A percentile compares a stretch with the other conserved stretches of the same genome.
These are phyloP conservation scores for Coprinellus micaceus DNA, from an alignment of 768 basidiomycete genomes.

Conservation along the genomic window DNA sequence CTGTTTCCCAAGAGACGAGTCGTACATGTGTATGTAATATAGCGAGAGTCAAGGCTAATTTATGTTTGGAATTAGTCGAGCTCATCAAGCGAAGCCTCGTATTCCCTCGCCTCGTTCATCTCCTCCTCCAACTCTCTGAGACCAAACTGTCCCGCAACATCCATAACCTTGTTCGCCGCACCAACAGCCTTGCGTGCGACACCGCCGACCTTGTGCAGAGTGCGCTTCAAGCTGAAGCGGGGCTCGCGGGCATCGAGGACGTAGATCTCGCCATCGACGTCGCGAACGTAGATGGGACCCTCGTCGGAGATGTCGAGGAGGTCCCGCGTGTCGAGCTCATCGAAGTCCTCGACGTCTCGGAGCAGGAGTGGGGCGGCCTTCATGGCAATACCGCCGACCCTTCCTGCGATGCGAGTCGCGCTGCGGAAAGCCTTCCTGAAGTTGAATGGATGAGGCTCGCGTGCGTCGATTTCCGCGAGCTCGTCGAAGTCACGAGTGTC, in stretches of 20 bases:
- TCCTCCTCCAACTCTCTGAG: not conserved
- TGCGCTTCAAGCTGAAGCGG: not conserved
- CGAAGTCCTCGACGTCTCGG: not conserved
- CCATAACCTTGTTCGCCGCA: not conserved
- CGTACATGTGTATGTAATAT: too few species aligned
- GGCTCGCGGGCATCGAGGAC: not conserved
- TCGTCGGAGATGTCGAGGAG: not conserved
- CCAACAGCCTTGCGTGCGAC: not conserved
- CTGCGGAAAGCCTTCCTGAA: not conserved
- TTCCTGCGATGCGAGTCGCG: not conserved
- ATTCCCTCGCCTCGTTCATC: not conserved
- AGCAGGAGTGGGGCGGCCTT: not conserved
- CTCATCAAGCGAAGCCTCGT: not conserved
- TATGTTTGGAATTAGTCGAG: too few species aligned
- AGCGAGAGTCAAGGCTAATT: too few species aligned
- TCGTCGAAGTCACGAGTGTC: too few species aligned
- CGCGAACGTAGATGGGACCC: too few species aligned
- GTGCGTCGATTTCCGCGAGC: not conserved
- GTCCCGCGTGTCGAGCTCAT: not conserved
- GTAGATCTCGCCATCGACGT: too few species aligned
- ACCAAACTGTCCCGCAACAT: not conserved
- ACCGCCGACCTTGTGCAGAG: not conserved
- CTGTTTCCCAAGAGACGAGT: too few species aligned
- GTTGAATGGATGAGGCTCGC: not conserved
- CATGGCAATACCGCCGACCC: not conserved